Percentiles rank a stretch among this genome's conserved stretches.
These are phyloP conservation scores for Dothistroma septosporum DNA, from an alignment of 2,329 filamentous ascomycete species.

Conservation along the genomic window DNA sequence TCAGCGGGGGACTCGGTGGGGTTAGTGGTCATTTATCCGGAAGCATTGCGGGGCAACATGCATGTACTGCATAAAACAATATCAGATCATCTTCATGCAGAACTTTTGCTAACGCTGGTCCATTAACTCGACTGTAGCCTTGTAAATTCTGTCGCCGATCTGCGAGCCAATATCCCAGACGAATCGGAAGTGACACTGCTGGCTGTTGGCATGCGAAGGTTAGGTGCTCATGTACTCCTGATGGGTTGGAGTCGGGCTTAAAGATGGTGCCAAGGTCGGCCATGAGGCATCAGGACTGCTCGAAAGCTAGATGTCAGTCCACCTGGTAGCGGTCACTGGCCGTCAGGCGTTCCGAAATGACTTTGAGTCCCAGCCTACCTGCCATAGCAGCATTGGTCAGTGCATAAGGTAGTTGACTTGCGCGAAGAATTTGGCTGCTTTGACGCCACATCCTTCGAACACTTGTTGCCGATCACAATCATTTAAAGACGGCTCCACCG, in stretches of 20 bases:
- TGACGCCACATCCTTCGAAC: constrained; percentile 25
- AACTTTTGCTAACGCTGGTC: constrained; percentile 7
- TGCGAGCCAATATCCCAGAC: constrained; percentile 24
- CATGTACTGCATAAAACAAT: not conserved
- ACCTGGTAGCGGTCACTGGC: constrained; percentile 24
- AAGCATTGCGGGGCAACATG: not conserved
- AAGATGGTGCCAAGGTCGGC: constrained; percentile 27
- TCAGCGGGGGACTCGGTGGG: not conserved
- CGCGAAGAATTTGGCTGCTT: constrained; percentile 30
- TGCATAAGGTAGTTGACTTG: constrained; percentile 32
- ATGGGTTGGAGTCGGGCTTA: constrained; percentile 28
- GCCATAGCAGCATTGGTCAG: constrained; percentile 32
- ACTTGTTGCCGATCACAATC: constrained; percentile 22
- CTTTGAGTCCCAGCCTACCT: constrained; percentile 28
- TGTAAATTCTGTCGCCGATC: constrained; percentile 15
- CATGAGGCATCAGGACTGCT: constrained; percentile 22
- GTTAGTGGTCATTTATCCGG: not conserved
- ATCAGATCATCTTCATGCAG: not conserved
- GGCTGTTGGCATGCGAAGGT: not conserved
- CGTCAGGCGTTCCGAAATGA: constrained; percentile 29
- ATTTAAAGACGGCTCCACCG: constrained; percentile 29
- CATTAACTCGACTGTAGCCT: constrained; percentile 6
- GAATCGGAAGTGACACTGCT: constrained; percentile 30
- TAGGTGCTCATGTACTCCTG: constrained; percentile 30
- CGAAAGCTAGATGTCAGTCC: constrained; percentile 23